Conservation (phyloP, 495 filamentous ascomycete species). For the Aspergillus nanangensis region DNA sequence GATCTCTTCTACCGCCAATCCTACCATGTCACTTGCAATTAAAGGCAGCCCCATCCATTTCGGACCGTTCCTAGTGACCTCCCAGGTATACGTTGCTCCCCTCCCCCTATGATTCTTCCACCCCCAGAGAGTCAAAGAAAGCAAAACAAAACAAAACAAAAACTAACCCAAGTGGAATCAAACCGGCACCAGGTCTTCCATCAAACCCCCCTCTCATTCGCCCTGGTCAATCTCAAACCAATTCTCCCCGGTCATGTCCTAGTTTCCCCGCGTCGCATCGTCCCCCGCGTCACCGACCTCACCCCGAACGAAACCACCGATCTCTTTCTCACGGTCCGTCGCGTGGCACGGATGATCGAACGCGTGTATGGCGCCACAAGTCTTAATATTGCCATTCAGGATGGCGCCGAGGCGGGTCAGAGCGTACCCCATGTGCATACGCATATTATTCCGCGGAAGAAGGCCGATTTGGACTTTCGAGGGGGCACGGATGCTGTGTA, state of each 20-base stretch:
- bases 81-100: slow-evolving; percentile 30
- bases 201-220: slow-evolving; percentile 70
- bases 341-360: slow-evolving; percentile 72
- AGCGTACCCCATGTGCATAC: slow-evolving; percentile 87
- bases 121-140: neutral
- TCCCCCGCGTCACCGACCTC: slow-evolving; percentile 73
- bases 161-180: too few species aligned
- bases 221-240: slow-evolving; percentile 91
- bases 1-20: neutral
- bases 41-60: slow-evolving; percentile 39
- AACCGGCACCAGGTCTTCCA: slow-evolving; percentile 81
- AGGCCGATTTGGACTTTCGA: slow-evolving; percentile 45
- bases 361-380: slow-evolving; percentile 60
- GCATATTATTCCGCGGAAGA: slow-evolving; percentile 81
- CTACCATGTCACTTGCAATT: slow-evolving; percentile 16
- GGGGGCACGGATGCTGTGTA: slow-evolving; percentile 67
- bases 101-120: neutral
- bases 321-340: slow-evolving; percentile 79
- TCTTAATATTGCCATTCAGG: slow-evolving; percentile 91
- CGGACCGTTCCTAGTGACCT: slow-evolving; percentile 42
- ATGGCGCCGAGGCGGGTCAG: slow-evolving; percentile 85
- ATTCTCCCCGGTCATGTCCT: slow-evolving; percentile 92
- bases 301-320: slow-evolving; percentile 70
- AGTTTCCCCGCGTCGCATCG: slow-evolving; percentile 54
- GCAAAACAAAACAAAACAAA: neutral